Evolutionary conservation across 495 filamentous ascomycete species (phyloP).

Genomic region (Daldinia caldariorum): DNA sequence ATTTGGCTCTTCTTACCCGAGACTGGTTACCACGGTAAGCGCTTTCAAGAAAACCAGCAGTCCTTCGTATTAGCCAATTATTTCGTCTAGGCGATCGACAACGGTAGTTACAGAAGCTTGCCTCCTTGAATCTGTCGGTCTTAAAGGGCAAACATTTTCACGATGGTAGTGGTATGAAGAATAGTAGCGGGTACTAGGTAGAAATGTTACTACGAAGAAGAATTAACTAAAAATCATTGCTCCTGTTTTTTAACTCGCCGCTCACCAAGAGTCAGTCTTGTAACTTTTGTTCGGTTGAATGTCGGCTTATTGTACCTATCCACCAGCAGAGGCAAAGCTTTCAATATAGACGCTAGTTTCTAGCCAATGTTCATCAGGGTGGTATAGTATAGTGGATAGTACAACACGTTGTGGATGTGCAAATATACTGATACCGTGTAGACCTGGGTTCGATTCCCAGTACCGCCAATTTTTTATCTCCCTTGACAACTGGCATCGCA

Average conservation of each 20-base stretch:
- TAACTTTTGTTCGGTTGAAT: background rate
- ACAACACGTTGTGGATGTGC: slow-evolving; percentile 41
- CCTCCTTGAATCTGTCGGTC: background rate
- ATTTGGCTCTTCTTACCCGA: slow-evolving; percentile 64
- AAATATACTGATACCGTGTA: slow-evolving; percentile 34
- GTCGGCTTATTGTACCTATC: background rate
- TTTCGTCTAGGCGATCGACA: background rate
- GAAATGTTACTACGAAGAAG: background rate
- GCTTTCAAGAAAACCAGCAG: slow-evolving; percentile 3
- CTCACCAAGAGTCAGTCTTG: background rate
- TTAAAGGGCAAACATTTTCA: background rate
- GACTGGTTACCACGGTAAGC: slow-evolving; percentile 36
- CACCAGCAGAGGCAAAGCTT: background rate
- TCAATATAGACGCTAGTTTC: background rate
- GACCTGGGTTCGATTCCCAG: slow-evolving; percentile 43
- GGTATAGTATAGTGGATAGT: slow-evolving; percentile 42
- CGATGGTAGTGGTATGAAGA: background rate
- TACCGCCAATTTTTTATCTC: slow-evolving; percentile 26
- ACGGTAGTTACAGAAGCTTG: background rate
- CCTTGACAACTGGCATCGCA: too few relatives aligned
- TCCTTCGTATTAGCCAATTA: background rate
- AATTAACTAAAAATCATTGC: background rate
- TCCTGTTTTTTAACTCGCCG: too few relatives aligned
- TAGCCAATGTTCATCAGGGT: background rate
- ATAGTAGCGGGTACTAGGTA: background rate